Evolutionary conservation across 2,329 filamentous ascomycete genomes (phyloP), one percentile per base, ranked within the genome.

Genomic region (Talaromyces albobiverticillius): DNA sequence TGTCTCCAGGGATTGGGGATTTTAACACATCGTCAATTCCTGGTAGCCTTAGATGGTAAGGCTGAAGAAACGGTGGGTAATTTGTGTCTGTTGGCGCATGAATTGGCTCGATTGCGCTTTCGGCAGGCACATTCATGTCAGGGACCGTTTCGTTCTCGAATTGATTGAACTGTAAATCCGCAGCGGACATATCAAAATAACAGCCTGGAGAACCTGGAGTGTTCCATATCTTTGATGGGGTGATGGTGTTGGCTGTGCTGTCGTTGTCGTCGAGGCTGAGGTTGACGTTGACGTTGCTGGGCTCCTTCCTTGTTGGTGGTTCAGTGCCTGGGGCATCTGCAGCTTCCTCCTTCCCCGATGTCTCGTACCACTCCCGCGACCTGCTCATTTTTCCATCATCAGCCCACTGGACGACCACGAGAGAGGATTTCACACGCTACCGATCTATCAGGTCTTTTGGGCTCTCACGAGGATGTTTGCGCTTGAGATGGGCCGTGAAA

Each of bases 401-500:
- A n/a, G n/a, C n/a, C n/a, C n/a, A n/a, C n/a, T 22, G 10, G 16
- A 42, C 13, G 13, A 14, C 13, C 13, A 14, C 3, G 14, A 25
- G 13, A 20, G 26, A 13, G 22, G 13, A 7, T 13, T 22, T 26
- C 10, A 26, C n/a, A n/a, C n/a, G n/a, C n/a, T 71, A 83, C 82
- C 63, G 71, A 60, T 68, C 69, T 47, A 83, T 71, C 6, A 84
- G 65, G 1, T 72, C 65, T 0, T 75, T 64, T 0, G 70, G 60
- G 54, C 79, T 67, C 38, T 77, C 71, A 4, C 77, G 66, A 1
- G 65, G 57, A 67, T 96, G 91, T 62, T 89, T 83, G 10, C 86
- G 82, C 47, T 74, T 77, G 43, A 95, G 78, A 66, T 96, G 92
- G 32, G 87, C 84, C 57, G 86, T 86, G 68, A 96, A 96, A 64